Percentiles rank a stretch among this genome's conserved stretches.
Conservation (phyloP, 352 stramenopile genomes). For the Pythium monospermum region DNA sequence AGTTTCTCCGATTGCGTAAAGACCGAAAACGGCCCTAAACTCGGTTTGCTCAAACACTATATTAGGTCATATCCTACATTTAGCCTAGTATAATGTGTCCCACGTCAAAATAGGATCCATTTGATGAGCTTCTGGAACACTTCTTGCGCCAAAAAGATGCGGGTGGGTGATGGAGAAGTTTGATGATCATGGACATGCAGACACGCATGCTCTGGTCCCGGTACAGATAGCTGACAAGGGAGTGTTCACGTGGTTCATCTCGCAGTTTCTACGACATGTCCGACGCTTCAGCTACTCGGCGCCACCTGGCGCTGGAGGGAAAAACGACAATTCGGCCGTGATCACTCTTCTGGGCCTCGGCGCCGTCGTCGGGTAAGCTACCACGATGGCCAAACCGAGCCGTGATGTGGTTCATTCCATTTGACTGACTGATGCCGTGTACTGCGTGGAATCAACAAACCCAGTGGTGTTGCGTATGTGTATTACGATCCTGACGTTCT, state of each 20-base stretch:
- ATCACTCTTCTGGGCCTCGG: slow-evolving; percentile 70
- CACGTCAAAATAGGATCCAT: neutral
- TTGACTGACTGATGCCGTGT: too few relatives aligned
- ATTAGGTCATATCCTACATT: slow-evolving; percentile 13
- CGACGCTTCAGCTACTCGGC: slow-evolving; percentile 69
- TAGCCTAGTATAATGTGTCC: slow-evolving; percentile 3
- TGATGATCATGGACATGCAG: too few relatives aligned
- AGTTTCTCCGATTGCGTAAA: too few relatives aligned
- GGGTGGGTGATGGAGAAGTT: slow-evolving; percentile 3
- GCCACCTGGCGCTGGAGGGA: slow-evolving; percentile 49
- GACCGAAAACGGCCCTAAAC: slow-evolving; percentile 6
- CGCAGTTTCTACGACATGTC: slow-evolving; percentile 20
- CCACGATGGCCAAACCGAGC: neutral
- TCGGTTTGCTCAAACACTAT: slow-evolving; percentile 25
- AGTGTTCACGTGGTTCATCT: slow-evolving; percentile 2
- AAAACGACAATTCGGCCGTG: slow-evolving; percentile 76
- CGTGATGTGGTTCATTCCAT: too few relatives aligned
- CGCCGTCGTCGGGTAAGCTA: slow-evolving; percentile 49
- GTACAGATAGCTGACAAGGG: neutral
- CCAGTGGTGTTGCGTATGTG: slow-evolving; percentile 71
- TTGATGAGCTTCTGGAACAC: slow-evolving; percentile 18
- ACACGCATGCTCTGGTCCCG: neutral
- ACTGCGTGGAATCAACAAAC: neutral
- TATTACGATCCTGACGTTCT: slow-evolving; percentile 86
- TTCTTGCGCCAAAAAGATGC: slow-evolving; percentile 8